These are phyloP conservation scores for Auxenochlorella pyrenoidosa DNA, from an alignment of 139 green algal genomes.

Conservation along the genomic window DNA sequence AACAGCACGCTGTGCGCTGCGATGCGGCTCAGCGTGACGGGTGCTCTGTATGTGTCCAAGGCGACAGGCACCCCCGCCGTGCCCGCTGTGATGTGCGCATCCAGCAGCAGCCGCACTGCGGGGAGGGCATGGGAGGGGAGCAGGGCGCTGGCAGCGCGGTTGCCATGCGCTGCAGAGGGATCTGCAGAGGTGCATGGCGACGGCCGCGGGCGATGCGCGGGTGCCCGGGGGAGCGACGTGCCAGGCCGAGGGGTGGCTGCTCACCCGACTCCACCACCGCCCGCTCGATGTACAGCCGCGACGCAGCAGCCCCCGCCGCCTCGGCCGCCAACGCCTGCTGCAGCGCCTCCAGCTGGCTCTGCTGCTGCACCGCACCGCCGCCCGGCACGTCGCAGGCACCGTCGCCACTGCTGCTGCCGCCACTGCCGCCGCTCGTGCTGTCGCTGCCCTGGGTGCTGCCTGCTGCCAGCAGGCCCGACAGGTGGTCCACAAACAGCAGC, in stretches of 20 bases:
- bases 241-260: neutral
- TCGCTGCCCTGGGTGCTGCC: neutral
- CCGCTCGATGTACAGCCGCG: slow-evolving; percentile 35
- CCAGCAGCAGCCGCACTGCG: slow-evolving; percentile 46
- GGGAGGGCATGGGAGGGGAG: neutral
- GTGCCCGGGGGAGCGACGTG: no score
- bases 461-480: neutral
- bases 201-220: no score
- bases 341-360: neutral
- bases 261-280: slow-evolving; percentile 20
- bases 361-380: neutral
- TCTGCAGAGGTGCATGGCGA: no score
- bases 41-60: slow-evolving; percentile 43
- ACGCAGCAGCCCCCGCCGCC: slow-evolving; percentile 28
- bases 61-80: slow-evolving; percentile 43
- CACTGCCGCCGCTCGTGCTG: neutral
- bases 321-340: slow-evolving; percentile 36
- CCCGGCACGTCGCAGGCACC: neutral
- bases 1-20: slow-evolving; percentile 42
- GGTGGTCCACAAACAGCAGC: slow-evolving; percentile 44
- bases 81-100: slow-evolving; percentile 46
- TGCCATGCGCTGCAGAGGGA: no score
- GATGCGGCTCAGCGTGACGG: slow-evolving; percentile 42
- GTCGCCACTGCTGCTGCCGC: neutral
- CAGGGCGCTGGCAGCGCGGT: neutral